These are phyloP conservation scores for Pichia heedii DNA, from an alignment of 805 yeast genomes.

Conservation along the genomic window DNA sequence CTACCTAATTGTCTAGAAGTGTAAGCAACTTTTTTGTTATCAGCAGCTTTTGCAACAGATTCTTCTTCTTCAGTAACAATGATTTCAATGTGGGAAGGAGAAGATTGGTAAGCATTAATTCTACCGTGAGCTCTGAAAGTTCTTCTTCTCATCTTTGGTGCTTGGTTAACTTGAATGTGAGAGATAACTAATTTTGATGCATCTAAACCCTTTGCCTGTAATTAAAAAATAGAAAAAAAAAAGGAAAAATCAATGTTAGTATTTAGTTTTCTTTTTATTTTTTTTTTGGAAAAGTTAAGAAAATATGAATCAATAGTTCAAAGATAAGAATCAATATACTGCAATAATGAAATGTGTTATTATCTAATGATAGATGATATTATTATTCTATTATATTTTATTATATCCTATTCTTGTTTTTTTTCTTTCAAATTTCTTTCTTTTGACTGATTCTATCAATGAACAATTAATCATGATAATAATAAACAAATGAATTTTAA, in stretches of 20 bases:
- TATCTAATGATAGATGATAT: too few species aligned
- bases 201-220: constrained; percentile 89
- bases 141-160: constrained; percentile 99
- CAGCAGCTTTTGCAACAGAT: constrained; percentile 80
- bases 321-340: too few species aligned
- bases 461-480: too few species aligned
- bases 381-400: too few species aligned
- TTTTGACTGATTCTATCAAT: too few species aligned
- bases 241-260: constrained; percentile 14
- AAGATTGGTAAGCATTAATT: constrained; percentile 97
- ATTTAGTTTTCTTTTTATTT: too few species aligned
- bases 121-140: constrained; percentile 99
- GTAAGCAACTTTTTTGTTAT: constrained; percentile 49
- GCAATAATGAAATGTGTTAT: too few species aligned
- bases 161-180: constrained; percentile 99
- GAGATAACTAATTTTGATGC: constrained; percentile 86
- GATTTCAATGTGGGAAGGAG: constrained; percentile 98
- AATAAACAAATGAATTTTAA: too few species aligned
- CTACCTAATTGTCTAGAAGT: constrained; percentile 90
- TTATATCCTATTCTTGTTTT: too few species aligned
- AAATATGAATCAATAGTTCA: too few species aligned
- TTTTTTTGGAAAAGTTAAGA: too few species aligned
- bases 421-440: too few species aligned
- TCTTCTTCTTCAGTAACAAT: constrained; percentile 93
- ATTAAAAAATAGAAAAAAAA: constrained; percentile 10